Base-by-base conservation (phyloP, 352 stramenopile species). In the Pythium phragmitis region DNA sequence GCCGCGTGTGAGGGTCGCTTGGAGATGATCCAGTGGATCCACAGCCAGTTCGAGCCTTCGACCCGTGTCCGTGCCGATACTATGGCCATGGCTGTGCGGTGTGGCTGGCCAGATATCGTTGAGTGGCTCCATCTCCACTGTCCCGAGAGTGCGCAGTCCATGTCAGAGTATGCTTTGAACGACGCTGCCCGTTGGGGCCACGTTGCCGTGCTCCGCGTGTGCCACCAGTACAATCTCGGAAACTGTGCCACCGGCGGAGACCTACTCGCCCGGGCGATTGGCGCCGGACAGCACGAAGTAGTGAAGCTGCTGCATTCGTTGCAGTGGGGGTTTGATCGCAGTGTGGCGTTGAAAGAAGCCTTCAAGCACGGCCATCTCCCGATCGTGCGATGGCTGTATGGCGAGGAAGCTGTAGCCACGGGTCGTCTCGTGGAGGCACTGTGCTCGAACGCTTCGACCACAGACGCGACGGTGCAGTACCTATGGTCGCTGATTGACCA, bases 1-100 rank as follows among this genome's bases (percentile, higher is more conserved):
- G 58, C 58, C 1, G 48, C 58, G 14, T 65, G 58, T 26, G 58
- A 65, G 58, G 58, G 58, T 16, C 21, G 28, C 2, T 16, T 65
- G 21, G 58, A 58, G 1, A 16, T 65, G 21, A 16, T 65, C 2
- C 36, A 58, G n/a, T 65, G 58, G 58, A 26, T 65, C 23, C 37
- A 65, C 37, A 30, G 17, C n/a, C 45, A 34, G 17, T 45, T 33
- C 26, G 26, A 30, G 26, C 26, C 26, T 21, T 8, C 12, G 16
- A 19, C 41, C 14, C 14, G 16, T 6, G 17, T 50, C 19, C 50
- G 48, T 36, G 39, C 58, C 17, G 58, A 65, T 41, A 65, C 58
- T 0, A 56, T 65, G 48, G 58, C 58, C 1, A 65, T 65, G 48
- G 48, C 36, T 16, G 58, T 52, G 47, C 58, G 26, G 58, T 58